Conservation (phyloP, 225 moss, liverwort and hornwort genomes). For the Polytrichum commune region DNA sequence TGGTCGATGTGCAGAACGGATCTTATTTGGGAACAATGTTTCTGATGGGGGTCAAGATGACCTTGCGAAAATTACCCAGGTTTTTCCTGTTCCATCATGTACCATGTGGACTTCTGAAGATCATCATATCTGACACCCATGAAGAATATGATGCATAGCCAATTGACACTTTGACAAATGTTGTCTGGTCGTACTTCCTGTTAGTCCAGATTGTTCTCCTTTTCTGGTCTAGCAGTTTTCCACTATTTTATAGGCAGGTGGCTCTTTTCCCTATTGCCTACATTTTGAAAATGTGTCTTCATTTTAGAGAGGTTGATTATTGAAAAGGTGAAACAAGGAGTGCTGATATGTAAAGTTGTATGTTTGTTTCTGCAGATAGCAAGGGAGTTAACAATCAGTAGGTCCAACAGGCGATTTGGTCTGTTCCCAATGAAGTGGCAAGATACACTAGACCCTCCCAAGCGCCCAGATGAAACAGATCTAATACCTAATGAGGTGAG, state of each 20-base stretch:
- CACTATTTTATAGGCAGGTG: too few species aligned
- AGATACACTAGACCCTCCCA: conserved; percentile 76
- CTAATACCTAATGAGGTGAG: conserved; percentile 91
- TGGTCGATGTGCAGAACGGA: conserved; percentile 91
- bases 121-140: too few species aligned
- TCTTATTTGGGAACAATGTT: conserved; percentile 63
- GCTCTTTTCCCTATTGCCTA: too few species aligned
- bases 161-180: too few species aligned
- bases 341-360: too few species aligned
- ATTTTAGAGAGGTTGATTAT: conserved; percentile 5
- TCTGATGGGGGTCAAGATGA: conserved; percentile 97
- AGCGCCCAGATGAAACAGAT: conserved; percentile 86
- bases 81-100: conserved; percentile 18
- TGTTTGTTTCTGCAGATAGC: conserved; percentile 58
- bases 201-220: too few species aligned
- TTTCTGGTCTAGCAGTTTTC: neutral
- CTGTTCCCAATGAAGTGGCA: conserved; percentile 92
- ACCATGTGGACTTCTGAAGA: neutral
- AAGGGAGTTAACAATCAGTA: conserved; percentile 86
- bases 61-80: conserved; percentile 77
- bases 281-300: neutral
- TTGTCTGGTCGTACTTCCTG: too few species aligned
- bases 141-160: too few species aligned
- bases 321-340: neutral
- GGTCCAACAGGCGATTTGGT: conserved; percentile 69